A percentile compares a stretch with the other conserved stretches of the same genome.
phyloP scores from a whole-genome alignment of 345 rosid genomes.

The Corymbia maculata region DNA sequence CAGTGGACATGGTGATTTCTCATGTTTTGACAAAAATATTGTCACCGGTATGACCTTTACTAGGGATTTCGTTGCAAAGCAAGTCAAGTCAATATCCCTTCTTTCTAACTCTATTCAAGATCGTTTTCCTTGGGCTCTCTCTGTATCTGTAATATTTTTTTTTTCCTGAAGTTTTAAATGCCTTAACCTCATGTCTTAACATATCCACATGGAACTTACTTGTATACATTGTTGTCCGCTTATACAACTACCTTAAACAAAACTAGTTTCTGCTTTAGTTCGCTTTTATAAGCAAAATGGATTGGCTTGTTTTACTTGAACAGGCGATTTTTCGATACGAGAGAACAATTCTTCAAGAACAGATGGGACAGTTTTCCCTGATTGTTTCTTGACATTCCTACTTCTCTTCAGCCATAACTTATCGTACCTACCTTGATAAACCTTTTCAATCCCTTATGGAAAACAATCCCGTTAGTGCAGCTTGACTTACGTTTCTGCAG shows the following conservation, averaged over 20 bases:
- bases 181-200: background rate
- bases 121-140: background rate
- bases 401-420: background rate
- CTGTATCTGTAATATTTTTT: background rate
- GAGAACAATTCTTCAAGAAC: background rate
- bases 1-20: constrained; percentile 80
- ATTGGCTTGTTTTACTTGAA: background rate
- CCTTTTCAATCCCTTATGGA: background rate
- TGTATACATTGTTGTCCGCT: background rate
- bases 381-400: background rate
- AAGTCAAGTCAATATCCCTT: background rate
- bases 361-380: background rate
- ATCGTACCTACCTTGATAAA: background rate
- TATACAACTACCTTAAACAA: background rate
- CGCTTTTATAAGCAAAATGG: background rate
- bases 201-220: background rate
- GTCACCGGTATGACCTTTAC: constrained; percentile 44
- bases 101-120: background rate
- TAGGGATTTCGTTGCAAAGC: background rate
- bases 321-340: background rate
- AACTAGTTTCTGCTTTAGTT: background rate
- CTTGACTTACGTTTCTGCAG: background rate
- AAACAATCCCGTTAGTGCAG: background rate
- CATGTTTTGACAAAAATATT: constrained; percentile 78
- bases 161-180: background rate